Evolutionary conservation across 2,329 filamentous ascomycete species (phyloP).

Genomic region (Fusarium tricinctum): DNA sequence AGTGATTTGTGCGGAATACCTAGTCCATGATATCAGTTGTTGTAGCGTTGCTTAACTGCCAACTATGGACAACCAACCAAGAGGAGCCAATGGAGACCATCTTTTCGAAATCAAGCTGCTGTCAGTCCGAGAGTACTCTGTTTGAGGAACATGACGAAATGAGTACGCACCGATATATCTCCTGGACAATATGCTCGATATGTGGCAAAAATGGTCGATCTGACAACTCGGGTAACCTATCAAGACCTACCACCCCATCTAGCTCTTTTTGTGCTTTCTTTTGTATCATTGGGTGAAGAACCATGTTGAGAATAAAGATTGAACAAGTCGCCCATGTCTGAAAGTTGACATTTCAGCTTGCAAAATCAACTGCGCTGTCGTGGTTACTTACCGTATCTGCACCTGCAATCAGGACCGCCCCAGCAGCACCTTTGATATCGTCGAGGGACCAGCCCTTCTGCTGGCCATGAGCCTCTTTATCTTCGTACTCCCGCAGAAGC

Average conservation of each 20-base stretch:
- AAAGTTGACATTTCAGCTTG: conserved; percentile 24
- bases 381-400: conserved; percentile 56
- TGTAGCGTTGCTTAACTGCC: conserved; percentile 7
- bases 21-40: conserved; percentile 31
- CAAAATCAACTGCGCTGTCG: conserved; percentile 40
- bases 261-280: conserved; percentile 62
- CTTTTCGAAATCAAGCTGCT: conserved; percentile 27
- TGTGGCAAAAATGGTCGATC: conserved; percentile 61
- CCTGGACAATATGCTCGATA: conserved; percentile 61
- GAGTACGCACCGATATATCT: conserved; percentile 56
- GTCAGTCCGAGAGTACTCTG: not conserved
- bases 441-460: conserved; percentile 52
- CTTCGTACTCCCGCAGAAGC: conserved; percentile 40
- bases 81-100: conserved; percentile 61
- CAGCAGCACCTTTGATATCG: conserved; percentile 65
- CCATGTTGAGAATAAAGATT: conserved; percentile 60
- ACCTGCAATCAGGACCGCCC: conserved; percentile 65
- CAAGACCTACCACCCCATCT: conserved; percentile 59
- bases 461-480: conserved; percentile 26
- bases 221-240: conserved; percentile 61
- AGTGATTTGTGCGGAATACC: conserved; percentile 68
- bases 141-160: not conserved
- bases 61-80: conserved; percentile 52
- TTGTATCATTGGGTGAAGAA: conserved; percentile 60
- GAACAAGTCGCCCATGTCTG: conserved; percentile 53